Base-by-base conservation (phyloP, 2,329 filamentous ascomycete genomes). In the Trichoderma sp. region DNA sequence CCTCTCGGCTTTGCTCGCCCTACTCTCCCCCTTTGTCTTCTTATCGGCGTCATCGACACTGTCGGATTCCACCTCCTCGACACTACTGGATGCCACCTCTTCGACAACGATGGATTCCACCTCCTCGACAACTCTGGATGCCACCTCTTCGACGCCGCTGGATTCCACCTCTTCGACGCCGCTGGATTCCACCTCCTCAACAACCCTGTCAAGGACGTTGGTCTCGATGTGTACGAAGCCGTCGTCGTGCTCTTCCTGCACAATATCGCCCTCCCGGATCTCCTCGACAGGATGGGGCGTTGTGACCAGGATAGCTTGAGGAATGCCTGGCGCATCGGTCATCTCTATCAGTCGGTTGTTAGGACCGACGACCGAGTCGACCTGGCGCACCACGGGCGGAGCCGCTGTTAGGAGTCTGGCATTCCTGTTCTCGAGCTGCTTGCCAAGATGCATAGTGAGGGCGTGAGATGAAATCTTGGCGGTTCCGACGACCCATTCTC, bases 331-430 rank as follows among this genome's bases (percentile, higher is more conserved):
- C 54, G 53, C 60, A 35, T 37, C 29, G 8, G 61, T 56, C 67
- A 68, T 59, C 60, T 68, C 67, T 37, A 59, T 59, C 53, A 64
- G 57, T 54, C 53, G 58, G 50, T 68, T 64, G 37, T 64, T 68
- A 32, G 64, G 64, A 54, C 64, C 64, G 27, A 67, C 64, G 45
- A 67, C 64, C 34, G 64, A 67, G 45, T 67, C 64, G 19, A 67
- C 64, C 56, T 50, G 50, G 53, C 54, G 64, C 50, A 50, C 64
- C 29, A 54, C 42, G 45, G 64, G 25, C 53, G 53, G 57, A 37
- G 64, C 42, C 64, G 64, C 64, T 9, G 64, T 34, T 42, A 59
- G 25, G 19, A 67, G 64, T 34, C 45, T 58, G 34, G 35, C 64
- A 19, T 67, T 61, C 57, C 64, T 60, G 19, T 67, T 59, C 22